phyloP scores from a whole-genome alignment of 2,329 filamentous ascomycete species.

The Leptographium flavum region DNA sequence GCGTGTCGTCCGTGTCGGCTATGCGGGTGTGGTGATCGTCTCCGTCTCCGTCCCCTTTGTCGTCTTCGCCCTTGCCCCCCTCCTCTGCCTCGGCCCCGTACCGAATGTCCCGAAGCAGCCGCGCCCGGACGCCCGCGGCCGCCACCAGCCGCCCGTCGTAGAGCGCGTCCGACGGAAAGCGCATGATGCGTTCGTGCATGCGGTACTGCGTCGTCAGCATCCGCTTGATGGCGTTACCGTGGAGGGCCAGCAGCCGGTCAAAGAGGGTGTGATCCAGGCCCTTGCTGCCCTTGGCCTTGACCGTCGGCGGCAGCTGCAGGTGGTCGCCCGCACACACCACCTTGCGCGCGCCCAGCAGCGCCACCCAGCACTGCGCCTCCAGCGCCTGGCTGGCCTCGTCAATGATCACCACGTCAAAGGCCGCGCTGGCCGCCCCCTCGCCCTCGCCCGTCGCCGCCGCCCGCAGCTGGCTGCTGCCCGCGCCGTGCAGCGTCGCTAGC shows the following conservation, averaged over 20 bases:
- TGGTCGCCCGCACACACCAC: constrained; percentile 89
- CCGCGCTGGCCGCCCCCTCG: constrained; percentile 45
- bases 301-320: constrained; percentile 82
- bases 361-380: constrained; percentile 95
- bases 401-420: constrained; percentile 88
- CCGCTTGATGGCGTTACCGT: constrained; percentile 72
- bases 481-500: constrained; percentile 81
- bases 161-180: constrained; percentile 76
- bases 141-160: constrained; percentile 75
- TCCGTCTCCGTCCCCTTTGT: not conserved
- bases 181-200: constrained; percentile 95
- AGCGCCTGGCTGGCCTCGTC: constrained; percentile 93
- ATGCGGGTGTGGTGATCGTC: too few relatives aligned
- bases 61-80: not conserved
- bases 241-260: constrained; percentile 68
- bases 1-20: constrained; percentile 69
- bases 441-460: not conserved
- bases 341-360: constrained; percentile 66
- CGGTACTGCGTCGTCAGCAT: constrained; percentile 97
- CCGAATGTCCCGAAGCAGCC: constrained; percentile 62
- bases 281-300: constrained; percentile 47
- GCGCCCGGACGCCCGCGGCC: constrained; percentile 59
- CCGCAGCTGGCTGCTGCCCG: constrained; percentile 70
- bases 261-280: constrained; percentile 79
- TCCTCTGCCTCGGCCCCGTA: too few relatives aligned